Base-by-base conservation (phyloP, 108 stramenopile genomes). In the Cyclotella cryptica region DNA sequence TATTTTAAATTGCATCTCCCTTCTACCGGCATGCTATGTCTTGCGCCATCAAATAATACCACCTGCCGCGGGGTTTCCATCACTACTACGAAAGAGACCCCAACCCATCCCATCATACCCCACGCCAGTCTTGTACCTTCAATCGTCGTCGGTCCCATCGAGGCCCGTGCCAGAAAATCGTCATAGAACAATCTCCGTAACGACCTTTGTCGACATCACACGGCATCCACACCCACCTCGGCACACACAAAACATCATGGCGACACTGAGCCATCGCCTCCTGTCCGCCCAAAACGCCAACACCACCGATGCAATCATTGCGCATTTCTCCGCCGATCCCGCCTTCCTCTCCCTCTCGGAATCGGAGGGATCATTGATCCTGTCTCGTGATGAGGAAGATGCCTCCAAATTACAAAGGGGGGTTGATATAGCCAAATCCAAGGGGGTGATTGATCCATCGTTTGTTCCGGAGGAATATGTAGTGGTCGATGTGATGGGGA, bases 391-490 rank as follows among this genome's bases (percentile, higher is more conserved):
- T 65, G 69, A 86, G 13, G 93, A 96, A 78, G 95, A 96, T 73
- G 92, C 65, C 6, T 66, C 60, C 18, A 96, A 93, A 51, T 72
- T 96, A 15, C 79, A 89, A 53, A 76, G 61, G 69, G 95, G 95
- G 0, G 91, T 96, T 72, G 92, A 92, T 22, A 84, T 88, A 71
- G 92, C 95, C 57, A 87, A 90, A 47, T 49, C n/a, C n/a, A 93
- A 93, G 85, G 92, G 92, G 3, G 93, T 93, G 17, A 83, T 96
- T 72, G 92, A 92, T 80, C 84, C 88, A 3, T 79, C 89, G 52
- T 91, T 78, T 69, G 84, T 90, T 1, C 87, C 93, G 17, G 86
- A 92, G 70, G 88, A 92, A 10, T 96, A 96, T 53, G 77, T 90
- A 19, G 41, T 49, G 0, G 78, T 96, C 29, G 96, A 96, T 84